Evolutionary conservation across 2,329 filamentous ascomycete species (phyloP), one percentile per base, ranked within the genome.

Genomic region (Xylariaceae sp.): DNA sequence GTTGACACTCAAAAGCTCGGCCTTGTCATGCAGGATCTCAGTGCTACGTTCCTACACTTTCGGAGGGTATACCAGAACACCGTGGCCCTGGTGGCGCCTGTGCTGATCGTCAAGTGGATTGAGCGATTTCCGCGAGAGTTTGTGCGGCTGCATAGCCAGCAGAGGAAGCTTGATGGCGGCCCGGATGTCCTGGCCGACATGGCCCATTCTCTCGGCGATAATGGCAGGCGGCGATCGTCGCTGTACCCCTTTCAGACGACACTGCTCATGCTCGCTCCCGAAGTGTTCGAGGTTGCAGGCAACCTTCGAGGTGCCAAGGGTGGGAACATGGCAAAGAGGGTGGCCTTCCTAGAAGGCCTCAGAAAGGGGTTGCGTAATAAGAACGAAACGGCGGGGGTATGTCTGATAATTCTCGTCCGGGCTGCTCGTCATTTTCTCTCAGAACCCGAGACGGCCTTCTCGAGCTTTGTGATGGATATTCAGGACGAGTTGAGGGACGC

Each of bases 171-270:
- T n/a, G 84, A 87, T 60, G 81, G 79, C 45, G 81, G 80, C 9
- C 79, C 82, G 5, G 85, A 88, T 64, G 86, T 82, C 0, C 72
- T 88, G 21, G 87, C 87, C 64, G 85, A 88, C 62, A 87, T 87
- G 81, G 78, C 81, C 5, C 78, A 83, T 59, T 81, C 80, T 2
- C 76, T 84, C 26, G 75, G 77, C 34, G 84, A 87, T 64, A 80
- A 77, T 51, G 76, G 74, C 36, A 77, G 77, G 57, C 76, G 79
- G 45, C 81, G 77, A 59, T 74, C 75, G 3, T 70, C 81, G 30
- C 71, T 86, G 18, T 84, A 79, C 61, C 83, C 84, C 15, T 73
- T 88, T 48, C 85, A 87, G 65, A 83, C 78, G 2, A 76, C 79
- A 12, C 70, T 88, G 4, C 69, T 87, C 9, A 79, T 87, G 54